Evolutionary conservation across 768 basidiomycete genomes (phyloP).

Genomic region (Psilocybe sp.): DNA sequence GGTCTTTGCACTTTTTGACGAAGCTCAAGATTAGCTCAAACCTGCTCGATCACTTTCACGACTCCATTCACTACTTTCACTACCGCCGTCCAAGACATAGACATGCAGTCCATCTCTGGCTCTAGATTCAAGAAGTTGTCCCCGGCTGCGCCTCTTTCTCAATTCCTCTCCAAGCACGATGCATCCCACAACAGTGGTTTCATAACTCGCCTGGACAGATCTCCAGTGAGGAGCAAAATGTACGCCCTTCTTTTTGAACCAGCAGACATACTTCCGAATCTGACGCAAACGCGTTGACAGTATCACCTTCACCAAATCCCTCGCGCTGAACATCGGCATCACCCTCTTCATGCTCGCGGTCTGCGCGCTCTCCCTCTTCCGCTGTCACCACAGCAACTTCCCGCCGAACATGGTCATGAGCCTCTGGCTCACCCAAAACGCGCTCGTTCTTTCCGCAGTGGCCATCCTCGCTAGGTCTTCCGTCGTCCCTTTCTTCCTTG

Average conservation of each 20-base stretch:
- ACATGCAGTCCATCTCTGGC: slow-evolving; percentile 8
- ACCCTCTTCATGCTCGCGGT: too few relatives aligned
- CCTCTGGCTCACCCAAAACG: slow-evolving; percentile 24
- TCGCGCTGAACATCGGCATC: too few relatives aligned
- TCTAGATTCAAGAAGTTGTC: slow-evolving; percentile 20
- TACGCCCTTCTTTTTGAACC: not conserved
- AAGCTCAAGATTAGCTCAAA: not conserved
- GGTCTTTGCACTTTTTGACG: slow-evolving; percentile 2
- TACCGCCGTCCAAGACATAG: not conserved
- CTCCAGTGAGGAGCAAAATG: slow-evolving; percentile 20
- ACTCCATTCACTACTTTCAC: slow-evolving; percentile 1
- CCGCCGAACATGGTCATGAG: slow-evolving; percentile 9
- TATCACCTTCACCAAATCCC: too few relatives aligned
- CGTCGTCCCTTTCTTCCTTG: slow-evolving; percentile 28
- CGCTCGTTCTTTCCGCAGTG: slow-evolving; percentile 24
- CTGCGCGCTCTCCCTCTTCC: slow-evolving; percentile 10
- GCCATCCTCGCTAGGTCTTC: slow-evolving; percentile 25
- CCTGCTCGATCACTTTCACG: not conserved
- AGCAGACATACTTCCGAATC: not conserved
- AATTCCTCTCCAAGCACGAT: slow-evolving; percentile 24
- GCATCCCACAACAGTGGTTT: slow-evolving; percentile 20
- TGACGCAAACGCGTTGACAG: not conserved
- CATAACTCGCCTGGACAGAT: slow-evolving; percentile 28
- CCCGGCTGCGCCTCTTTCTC: slow-evolving; percentile 12
- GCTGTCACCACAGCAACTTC: not conserved